Conservation (phyloP, 345 rosid species). For the Populus tremula region DNA sequence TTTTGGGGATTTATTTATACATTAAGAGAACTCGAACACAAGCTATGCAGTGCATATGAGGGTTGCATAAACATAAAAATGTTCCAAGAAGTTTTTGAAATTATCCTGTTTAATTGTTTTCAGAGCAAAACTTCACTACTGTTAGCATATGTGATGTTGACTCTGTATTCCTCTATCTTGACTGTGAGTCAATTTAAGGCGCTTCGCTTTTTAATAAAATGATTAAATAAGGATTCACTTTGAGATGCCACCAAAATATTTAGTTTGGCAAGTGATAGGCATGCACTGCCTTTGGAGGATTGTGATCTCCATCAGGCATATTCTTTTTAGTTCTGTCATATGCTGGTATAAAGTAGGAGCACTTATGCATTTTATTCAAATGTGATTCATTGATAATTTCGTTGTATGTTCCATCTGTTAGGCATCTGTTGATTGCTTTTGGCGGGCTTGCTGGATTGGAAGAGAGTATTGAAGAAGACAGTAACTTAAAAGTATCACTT, state of each 20-base stretch:
- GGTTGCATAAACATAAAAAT: not conserved
- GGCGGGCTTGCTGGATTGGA: slow-evolving; percentile 97
- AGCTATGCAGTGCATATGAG: not conserved
- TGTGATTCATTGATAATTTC: not conserved
- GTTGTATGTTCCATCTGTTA: slow-evolving; percentile 13
- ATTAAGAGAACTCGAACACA: not conserved
- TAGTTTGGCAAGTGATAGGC: not conserved
- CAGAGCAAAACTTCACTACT: not conserved
- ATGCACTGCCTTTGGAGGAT: not conserved
- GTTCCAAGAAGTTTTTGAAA: not conserved
- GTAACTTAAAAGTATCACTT: slow-evolving; percentile 56
- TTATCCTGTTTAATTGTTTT: not conserved
- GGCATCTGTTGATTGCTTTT: slow-evolving; percentile 89
- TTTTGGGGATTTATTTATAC: not conserved
- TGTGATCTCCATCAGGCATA: not conserved
- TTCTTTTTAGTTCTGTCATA: not conserved
- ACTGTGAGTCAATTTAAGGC: not conserved
- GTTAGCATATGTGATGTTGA: not conserved
- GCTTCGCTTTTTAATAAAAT: not conserved
- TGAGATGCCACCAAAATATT: not conserved
- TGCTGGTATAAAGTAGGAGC: not conserved
- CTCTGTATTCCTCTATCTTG: not conserved
- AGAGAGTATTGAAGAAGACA: slow-evolving; percentile 73
- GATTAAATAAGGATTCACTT: not conserved
- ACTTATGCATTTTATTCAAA: not conserved